Percentiles rank a stretch among this genome's conserved stretches.
These are phyloP conservation scores for Verbascum thapsus DNA, from an alignment of 257 asterid species.

Conservation along the genomic window DNA sequence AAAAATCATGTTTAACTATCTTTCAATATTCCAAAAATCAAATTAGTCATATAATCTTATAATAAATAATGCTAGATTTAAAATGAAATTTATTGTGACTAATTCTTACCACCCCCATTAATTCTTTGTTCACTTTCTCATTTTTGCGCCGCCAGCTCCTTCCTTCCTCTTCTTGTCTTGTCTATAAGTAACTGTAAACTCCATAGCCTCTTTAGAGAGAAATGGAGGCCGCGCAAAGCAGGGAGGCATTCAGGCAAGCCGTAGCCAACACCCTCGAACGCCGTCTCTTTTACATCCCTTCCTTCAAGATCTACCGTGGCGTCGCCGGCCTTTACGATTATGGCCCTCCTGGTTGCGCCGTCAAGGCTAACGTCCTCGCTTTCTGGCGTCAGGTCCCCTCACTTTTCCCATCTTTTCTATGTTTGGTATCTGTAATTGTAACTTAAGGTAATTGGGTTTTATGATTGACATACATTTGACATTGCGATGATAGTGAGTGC, in stretches of 20 bases:
- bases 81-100: too few relatives aligned
- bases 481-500: constrained; percentile 1
- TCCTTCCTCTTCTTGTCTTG: too few relatives aligned
- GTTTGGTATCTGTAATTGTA: not conserved
- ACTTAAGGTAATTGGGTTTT: not conserved
- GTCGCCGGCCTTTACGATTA: constrained; percentile 88
- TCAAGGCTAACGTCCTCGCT: constrained; percentile 79
- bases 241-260: constrained; percentile 74
- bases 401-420: not conserved
- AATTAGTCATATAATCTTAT: too few relatives aligned
- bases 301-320: constrained; percentile 84
- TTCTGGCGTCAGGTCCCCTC: constrained; percentile 97
- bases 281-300: constrained; percentile 73
- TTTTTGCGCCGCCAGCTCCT: too few relatives aligned
- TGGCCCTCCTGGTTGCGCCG: constrained; percentile 92
- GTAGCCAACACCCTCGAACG: constrained; percentile 79
- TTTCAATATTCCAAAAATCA: too few relatives aligned
- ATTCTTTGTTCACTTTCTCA: too few relatives aligned
- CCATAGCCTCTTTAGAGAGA: too few relatives aligned
- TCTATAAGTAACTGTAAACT: too few relatives aligned
- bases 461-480: not conserved
- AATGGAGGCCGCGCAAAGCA: constrained; percentile 47
- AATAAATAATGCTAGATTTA: too few relatives aligned
- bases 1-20: too few relatives aligned
- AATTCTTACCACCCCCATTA: too few relatives aligned